Conservation (phyloP, 2,329 filamentous ascomycete genomes). For the Arthrobotrys iridis region DNA sequence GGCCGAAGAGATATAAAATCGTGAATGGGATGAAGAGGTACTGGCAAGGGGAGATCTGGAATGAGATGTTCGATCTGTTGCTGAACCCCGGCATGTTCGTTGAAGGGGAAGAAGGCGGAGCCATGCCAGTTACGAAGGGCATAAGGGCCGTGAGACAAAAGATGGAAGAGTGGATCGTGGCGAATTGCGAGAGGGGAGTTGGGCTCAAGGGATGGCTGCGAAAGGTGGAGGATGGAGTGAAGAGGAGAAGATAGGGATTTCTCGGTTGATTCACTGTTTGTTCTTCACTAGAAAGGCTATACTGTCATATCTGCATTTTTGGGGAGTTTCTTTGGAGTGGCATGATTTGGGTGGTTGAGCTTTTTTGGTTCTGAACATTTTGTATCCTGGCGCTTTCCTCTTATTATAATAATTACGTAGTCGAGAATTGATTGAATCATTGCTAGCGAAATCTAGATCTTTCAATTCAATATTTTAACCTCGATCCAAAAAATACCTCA, state of each 20-base stretch:
- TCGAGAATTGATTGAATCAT: not conserved
- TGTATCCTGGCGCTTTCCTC: not conserved
- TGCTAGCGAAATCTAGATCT: too few relatives aligned
- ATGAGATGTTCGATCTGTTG: constrained; percentile 80
- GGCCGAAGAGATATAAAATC: constrained; percentile 76
- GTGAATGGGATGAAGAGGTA: constrained; percentile 89
- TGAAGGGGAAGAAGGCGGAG: constrained; percentile 72
- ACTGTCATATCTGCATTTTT: not conserved
- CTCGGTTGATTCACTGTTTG: constrained; percentile 20
- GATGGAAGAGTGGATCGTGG: constrained; percentile 86
- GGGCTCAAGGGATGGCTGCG: constrained; percentile 75
- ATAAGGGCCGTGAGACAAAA: constrained; percentile 75
- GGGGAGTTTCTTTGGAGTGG: not conserved
- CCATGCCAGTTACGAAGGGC: constrained; percentile 76
- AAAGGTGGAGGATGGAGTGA: constrained; percentile 66
- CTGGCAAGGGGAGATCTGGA: constrained; percentile 95
- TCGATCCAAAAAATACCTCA: too few relatives aligned
- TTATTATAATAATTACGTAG: not conserved
- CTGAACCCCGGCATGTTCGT: constrained; percentile 79
- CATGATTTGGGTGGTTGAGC: not conserved
- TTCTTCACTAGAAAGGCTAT: not conserved
- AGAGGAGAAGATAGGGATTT: constrained; percentile 50
- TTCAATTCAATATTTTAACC: too few relatives aligned
- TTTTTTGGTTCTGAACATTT: not conserved
- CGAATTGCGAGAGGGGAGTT: constrained; percentile 82